Evolutionary conservation across 257 asterid genomes (phyloP), one percentile per base, ranked within the genome.

Genomic region (Buddleja alternifolia): DNA sequence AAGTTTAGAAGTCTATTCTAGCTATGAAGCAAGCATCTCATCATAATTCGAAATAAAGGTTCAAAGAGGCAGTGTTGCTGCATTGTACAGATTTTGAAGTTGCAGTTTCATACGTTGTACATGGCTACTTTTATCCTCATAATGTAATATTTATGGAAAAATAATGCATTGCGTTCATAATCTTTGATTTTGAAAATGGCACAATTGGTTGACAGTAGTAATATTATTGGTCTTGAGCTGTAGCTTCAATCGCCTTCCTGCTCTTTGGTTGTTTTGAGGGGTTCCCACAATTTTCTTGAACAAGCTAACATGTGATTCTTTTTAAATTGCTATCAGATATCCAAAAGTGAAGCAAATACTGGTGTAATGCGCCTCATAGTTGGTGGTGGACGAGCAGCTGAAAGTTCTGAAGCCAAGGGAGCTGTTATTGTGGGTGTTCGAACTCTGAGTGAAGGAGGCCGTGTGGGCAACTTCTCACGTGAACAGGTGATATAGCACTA

Each of bases 361-460:
- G 98, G 99, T 70, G 99, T 94, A 78, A 94, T 94, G 99, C 92
- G 98, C 84, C 96, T 94, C 78, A 83, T 94, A 64, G 99, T 91
- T 69, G 97, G 98, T 80, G 99, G 99, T 72, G 99, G 99, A 44
- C 85, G 98, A 70, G 99, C 99, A 74, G 86, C 96, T 63, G 99
- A 94, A 88, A 86, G 75, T 71, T 75, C 80, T 69, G 92, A 86
- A 75, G 76, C 76, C 52, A 89, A 86, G 82, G 99, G 98, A 70
- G 88, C 97, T 23, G 98, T 91, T 74, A 85, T 94, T 73, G 98
- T 91, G 42, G 99, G 99, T 76, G 98, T 94, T 74, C 90, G 99
- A 68, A 91, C 99, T 54, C 86, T 94, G 69, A 91, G 99, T 73
- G 99, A 94, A 85, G 96, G 98, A 64, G 99, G 99, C 45, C 98